Evolutionary conservation across 257 asterid genomes (phyloP).

Genomic region (Petunia axillaris): DNA sequence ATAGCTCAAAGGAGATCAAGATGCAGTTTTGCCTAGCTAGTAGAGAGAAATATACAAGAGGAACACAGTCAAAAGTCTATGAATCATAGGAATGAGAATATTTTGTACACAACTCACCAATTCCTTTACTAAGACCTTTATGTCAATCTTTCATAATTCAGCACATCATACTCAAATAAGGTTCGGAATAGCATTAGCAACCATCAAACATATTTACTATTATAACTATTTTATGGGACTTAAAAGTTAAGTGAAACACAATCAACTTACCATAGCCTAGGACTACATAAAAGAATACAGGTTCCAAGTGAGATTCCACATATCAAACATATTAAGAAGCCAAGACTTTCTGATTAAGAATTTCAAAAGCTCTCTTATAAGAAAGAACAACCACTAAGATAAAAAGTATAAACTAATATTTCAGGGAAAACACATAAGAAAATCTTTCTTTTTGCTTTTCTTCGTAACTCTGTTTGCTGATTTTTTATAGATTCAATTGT

Average conservation of each 20-base stretch:
- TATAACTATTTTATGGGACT: neutral
- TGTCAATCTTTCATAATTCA: constrained; percentile 22
- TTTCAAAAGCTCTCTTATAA: too few species aligned
- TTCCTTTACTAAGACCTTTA: neutral
- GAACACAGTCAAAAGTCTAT: neutral
- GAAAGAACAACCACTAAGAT: too few species aligned
- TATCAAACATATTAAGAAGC: too few species aligned
- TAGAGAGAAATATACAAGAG: neutral
- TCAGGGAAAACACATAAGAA: too few species aligned
- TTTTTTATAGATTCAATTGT: too few species aligned
- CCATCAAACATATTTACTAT: constrained; percentile 20
- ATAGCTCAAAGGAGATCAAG: neutral
- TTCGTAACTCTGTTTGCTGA: too few species aligned
- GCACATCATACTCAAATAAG: constrained; percentile 20
- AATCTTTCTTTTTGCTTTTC: too few species aligned
- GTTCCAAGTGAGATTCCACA: neutral
- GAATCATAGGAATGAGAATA: neutral
- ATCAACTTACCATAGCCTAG: constrained; percentile 27
- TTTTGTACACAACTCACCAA: neutral
- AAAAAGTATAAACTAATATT: too few species aligned
- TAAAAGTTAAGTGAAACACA: constrained; percentile 23
- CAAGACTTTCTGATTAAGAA: too few species aligned
- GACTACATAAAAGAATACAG: neutral
- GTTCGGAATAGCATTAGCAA: neutral
- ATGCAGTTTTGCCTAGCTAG: neutral